These are phyloP conservation scores for Trichoderma simmonsii DNA, from an alignment of 2,329 filamentous ascomycete species.

Conservation along the genomic window DNA sequence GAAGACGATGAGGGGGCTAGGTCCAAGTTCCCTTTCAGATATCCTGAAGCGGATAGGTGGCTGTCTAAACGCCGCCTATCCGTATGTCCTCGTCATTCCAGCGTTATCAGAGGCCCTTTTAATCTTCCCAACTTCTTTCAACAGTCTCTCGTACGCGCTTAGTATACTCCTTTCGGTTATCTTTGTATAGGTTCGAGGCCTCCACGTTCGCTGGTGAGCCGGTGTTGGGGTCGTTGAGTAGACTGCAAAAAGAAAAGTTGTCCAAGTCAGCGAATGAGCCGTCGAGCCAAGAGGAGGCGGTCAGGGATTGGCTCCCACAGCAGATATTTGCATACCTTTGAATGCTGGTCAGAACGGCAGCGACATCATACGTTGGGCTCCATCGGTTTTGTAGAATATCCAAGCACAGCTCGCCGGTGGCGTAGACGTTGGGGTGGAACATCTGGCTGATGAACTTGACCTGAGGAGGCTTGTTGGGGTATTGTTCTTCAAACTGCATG, in stretches of 20 bases:
- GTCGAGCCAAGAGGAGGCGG: background rate
- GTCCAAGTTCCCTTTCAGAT: background rate
- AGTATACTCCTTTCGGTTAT: slow-evolving; percentile 93
- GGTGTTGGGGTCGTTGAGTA: slow-evolving; percentile 98
- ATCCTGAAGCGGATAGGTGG: background rate
- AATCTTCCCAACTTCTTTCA: slow-evolving; percentile 99
- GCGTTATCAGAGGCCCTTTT: slow-evolving; percentile 15
- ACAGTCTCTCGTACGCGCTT: slow-evolving; percentile 95
- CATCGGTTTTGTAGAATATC: slow-evolving; percentile 97
- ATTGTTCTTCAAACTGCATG: slow-evolving; percentile 99
- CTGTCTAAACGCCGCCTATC: background rate
- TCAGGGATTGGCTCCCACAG: background rate
- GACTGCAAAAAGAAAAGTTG: slow-evolving; percentile 46
- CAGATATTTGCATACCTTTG: slow-evolving; percentile 67
- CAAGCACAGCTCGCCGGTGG: slow-evolving; percentile 90
- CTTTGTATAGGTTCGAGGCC: slow-evolving; percentile 96
- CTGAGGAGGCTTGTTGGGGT: slow-evolving; percentile 94
- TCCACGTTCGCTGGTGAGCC: slow-evolving; percentile 97
- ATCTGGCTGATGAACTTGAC: slow-evolving; percentile 99
- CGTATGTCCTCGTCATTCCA: background rate
- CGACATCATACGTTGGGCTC: slow-evolving; percentile 98
- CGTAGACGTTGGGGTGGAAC: slow-evolving; percentile 99
- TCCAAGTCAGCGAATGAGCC: background rate
- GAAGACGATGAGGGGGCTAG: background rate
- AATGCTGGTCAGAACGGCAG: slow-evolving; percentile 93